These are phyloP conservation scores for Aureobasidium melanogenum DNA, from an alignment of 2,329 filamentous ascomycete genomes.

Conservation along the genomic window DNA sequence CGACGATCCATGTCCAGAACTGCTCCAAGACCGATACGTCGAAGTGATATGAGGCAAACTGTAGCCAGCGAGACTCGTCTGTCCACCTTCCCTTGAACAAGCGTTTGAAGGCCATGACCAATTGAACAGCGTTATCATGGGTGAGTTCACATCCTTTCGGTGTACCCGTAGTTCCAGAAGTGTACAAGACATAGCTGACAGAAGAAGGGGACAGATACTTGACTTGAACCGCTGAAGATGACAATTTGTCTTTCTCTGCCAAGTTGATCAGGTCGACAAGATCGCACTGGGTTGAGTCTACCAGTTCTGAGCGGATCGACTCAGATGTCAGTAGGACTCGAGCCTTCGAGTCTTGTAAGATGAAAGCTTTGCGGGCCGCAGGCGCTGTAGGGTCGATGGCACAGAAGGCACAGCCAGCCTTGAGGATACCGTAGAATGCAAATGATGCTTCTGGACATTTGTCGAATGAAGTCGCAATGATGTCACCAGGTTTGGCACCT, in stretches of 20 bases:
- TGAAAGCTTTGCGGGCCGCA: conserved; percentile 64
- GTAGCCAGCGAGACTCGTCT: conserved; percentile 66
- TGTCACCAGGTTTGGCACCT: conserved; percentile 45
- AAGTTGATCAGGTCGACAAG: conserved; percentile 37
- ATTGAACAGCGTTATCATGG: conserved; percentile 81
- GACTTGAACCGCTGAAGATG: conserved; percentile 27
- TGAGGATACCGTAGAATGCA: conserved; percentile 70
- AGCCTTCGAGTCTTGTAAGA: conserved; percentile 63
- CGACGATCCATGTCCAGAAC: conserved; percentile 91
- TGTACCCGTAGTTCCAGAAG: conserved; percentile 75
- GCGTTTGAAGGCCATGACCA: conserved; percentile 75
- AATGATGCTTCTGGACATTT: conserved; percentile 82
- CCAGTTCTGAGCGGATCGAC: conserved; percentile 5
- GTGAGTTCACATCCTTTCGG: conserved; percentile 85
- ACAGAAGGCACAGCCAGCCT: conserved; percentile 72
- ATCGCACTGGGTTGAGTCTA: conserved; percentile 19
- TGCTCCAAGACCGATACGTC: conserved; percentile 90
- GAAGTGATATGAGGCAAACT: conserved; percentile 91
- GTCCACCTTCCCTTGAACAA: conserved; percentile 72
- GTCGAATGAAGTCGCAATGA: conserved; percentile 71
- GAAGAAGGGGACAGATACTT: conserved; percentile 39
- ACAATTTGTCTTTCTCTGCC: conserved; percentile 24
- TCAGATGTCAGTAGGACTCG: conserved; percentile 49
- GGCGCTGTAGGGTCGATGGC: conserved; percentile 72
- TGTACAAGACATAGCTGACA: conserved; percentile 77